phyloP scores from a whole-genome alignment of 2,329 filamentous ascomycete genomes.

The Trichoderma sp. region DNA sequence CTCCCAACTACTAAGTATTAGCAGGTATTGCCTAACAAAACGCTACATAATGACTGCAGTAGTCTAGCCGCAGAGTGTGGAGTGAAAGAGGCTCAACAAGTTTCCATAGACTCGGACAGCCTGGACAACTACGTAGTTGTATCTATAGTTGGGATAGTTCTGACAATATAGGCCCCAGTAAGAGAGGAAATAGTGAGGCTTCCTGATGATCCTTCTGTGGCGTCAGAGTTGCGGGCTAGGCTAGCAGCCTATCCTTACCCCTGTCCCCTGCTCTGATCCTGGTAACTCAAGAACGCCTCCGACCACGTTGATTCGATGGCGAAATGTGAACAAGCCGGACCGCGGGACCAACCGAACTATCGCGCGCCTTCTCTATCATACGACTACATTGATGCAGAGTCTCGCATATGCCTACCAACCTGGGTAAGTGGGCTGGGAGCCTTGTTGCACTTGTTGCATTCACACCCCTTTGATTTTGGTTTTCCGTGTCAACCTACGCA shows the following conservation, averaged over 20 bases:
- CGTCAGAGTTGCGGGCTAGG: not conserved
- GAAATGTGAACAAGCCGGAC: not conserved
- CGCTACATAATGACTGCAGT: not conserved
- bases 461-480: not conserved
- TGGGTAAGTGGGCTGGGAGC: too few relatives aligned
- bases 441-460: not conserved
- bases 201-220: not conserved
- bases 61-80: not conserved
- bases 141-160: too few relatives aligned
- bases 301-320: not conserved
- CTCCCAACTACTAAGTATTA: not conserved
- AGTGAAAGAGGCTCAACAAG: not conserved
- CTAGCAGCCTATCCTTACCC: too few relatives aligned
- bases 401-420: too few relatives aligned
- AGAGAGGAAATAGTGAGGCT: not conserved
- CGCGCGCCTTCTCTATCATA: too few relatives aligned
- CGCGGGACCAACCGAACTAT: too few relatives aligned
- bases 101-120: too few relatives aligned
- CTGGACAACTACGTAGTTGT: too few relatives aligned
- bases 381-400: too few relatives aligned
- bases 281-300: not conserved
- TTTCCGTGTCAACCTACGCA: not conserved
- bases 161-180: too few relatives aligned
- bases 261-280: not conserved
- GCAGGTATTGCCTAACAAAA: not conserved